Conservation (phyloP, 768 basidiomycete genomes). For the Mycena leptocephala region DNA sequence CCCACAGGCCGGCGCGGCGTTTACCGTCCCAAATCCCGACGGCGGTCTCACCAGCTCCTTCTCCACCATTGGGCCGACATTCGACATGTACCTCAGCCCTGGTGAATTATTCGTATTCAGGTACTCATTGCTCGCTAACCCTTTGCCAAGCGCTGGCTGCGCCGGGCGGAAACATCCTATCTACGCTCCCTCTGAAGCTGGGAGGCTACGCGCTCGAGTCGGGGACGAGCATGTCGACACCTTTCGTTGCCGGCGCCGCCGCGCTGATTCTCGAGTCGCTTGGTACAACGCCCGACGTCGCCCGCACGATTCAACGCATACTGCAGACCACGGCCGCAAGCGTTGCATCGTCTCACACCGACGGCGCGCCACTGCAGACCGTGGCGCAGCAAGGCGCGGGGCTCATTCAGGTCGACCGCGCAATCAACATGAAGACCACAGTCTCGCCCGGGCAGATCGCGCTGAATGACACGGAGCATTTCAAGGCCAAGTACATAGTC, state of each 20-base stretch:
- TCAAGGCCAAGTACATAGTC: slow-evolving; percentile 39
- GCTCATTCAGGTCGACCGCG: slow-evolving; percentile 59
- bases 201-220: slow-evolving; percentile 55
- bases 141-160: not conserved
- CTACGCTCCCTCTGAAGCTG: slow-evolving; percentile 58
- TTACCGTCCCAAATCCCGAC: slow-evolving; percentile 61
- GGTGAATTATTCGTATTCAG: not conserved
- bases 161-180: slow-evolving; percentile 47
- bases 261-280: slow-evolving; percentile 58
- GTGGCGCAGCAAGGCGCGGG: slow-evolving; percentile 56
- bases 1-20: slow-evolving; percentile 48
- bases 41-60: slow-evolving; percentile 69
- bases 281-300: slow-evolving; percentile 48
- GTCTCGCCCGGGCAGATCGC: slow-evolving; percentile 60
- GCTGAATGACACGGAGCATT: slow-evolving; percentile 65
- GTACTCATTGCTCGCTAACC: not conserved
- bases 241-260: slow-evolving; percentile 59
- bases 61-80: slow-evolving; percentile 61
- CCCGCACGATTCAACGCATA: slow-evolving; percentile 2
- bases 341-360: slow-evolving; percentile 22
- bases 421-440: slow-evolving; percentile 54
- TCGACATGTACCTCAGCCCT: slow-evolving; percentile 56
- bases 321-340: slow-evolving; percentile 23
- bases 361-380: slow-evolving; percentile 50
- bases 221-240: slow-evolving; percentile 59